Evolutionary conservation across 1,284 basidiomycete species (phyloP), one percentile per base, ranked within the genome.

Genomic region (Sparassis latifolia): DNA sequence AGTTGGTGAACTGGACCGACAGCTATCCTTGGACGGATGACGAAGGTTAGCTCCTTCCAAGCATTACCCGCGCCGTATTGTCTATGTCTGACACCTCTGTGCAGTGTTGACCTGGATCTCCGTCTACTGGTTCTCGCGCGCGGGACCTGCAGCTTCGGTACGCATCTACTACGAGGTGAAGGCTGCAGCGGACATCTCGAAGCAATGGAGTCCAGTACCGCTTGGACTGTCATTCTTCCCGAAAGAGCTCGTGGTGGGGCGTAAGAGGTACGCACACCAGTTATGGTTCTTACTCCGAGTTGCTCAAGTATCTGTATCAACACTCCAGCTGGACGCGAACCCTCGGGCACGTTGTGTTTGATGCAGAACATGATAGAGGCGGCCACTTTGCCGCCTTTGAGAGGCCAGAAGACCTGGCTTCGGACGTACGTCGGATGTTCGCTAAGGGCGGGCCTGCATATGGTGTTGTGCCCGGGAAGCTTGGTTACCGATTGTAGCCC

Each of bases 1-100:
- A 83, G 53, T 63, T 82, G 0, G 66, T 73, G 2, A 56, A 58
- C 20, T 81, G 77, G 76, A 71, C 76, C 0, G 79, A 81, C 54
- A 52, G 57, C 1, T 81, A 79, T 55, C 63, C 65, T 1, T 81
- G 77, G 76, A 65, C 67, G 2, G 75, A 79, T 47, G 78, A 80
- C 37, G 78, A 79, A 67, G 65, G 76, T 62, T 7, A 41, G 42
- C 54, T 47, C 9, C 20, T 4, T 33, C 20, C 20, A 20, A 20
- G 20, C 20, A 20, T 20, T 20, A 20, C 20, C 20, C 20, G 20
- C 20, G 20, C 20, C 20, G 20, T 20, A 20, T 20, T 20, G 20
- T 20, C 20, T 20, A 20, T 20, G 20, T 20, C 20, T 20, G 20
- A 20, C 20, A 20, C 20, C 20, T 20, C 20, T 20, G 20, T 20